phyloP scores from a whole-genome alignment of 176 grass and related monocot species.

The Cymbopogon citratus region DNA sequence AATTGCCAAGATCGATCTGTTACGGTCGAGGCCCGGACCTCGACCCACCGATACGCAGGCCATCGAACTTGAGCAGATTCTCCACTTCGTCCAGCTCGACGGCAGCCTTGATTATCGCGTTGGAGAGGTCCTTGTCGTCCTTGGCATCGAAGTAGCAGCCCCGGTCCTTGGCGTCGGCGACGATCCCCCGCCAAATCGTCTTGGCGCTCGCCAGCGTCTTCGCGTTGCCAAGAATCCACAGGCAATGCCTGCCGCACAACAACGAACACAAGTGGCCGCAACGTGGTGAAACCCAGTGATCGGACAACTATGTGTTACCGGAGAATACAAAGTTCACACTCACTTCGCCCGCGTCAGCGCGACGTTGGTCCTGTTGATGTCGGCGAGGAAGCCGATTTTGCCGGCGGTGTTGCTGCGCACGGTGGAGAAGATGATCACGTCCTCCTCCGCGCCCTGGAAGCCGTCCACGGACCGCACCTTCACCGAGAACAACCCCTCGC shows the following conservation, averaged over 20 bases:
- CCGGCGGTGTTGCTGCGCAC: constrained; percentile 53
- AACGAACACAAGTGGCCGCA: background rate
- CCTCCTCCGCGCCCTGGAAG: constrained; percentile 80
- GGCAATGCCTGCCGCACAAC: constrained; percentile 44
- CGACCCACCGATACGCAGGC: constrained; percentile 8
- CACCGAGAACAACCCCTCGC: too few relatives aligned
- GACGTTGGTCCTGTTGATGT: constrained; percentile 57
- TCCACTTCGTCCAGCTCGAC: constrained; percentile 36
- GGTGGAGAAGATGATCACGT: constrained; percentile 62
- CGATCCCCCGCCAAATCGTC: constrained; percentile 47
- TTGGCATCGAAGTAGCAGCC: constrained; percentile 30
- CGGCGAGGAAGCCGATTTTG: constrained; percentile 47
- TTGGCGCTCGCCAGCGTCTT: constrained; percentile 37
- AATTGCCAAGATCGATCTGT: background rate
- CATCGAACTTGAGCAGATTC: background rate
- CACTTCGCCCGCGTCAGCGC: constrained; percentile 64
- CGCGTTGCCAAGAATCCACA: constrained; percentile 59
- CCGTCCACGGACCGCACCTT: constrained; percentile 15
- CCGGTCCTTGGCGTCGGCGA: constrained; percentile 41
- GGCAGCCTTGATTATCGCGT: constrained; percentile 13
- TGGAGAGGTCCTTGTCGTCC: constrained; percentile 36
- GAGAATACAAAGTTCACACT: too few relatives aligned
- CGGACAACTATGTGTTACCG: too few relatives aligned
- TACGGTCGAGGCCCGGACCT: background rate
- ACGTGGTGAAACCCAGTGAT: background rate